Percentiles rank a stretch among this genome's conserved stretches.
Evolutionary conservation across 768 basidiomycete genomes (phyloP).

Genomic region (Rhodotorula taiwanensis): DNA sequence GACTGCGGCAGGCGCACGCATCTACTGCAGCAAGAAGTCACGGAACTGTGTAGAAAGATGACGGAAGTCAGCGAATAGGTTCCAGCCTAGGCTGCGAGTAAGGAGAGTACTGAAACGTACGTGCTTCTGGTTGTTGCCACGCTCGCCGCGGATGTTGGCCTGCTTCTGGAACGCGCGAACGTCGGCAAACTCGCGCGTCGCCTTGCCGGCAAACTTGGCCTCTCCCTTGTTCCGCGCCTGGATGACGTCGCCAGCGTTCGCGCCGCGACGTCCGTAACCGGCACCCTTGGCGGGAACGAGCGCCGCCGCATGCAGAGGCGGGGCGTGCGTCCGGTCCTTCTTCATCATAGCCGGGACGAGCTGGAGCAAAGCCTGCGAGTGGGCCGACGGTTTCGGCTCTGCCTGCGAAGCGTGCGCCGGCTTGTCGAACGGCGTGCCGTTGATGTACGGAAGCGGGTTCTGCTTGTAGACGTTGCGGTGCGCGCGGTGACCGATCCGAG

Average conservation of each 20-base stretch:
- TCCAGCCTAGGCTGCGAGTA: not conserved
- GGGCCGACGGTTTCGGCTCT: conserved; percentile 37
- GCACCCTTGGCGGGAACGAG: conserved; percentile 80
- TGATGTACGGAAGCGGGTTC: conserved; percentile 45
- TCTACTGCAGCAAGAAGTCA: conserved; percentile 33
- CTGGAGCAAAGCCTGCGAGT: conserved; percentile 43
- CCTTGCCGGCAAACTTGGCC: conserved; percentile 81
- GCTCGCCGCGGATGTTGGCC: conserved; percentile 72
- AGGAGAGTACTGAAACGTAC: conserved; percentile 44
- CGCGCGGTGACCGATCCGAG: conserved; percentile 82
- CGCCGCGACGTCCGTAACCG: conserved; percentile 57
- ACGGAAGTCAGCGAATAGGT: not conserved
- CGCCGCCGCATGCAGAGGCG: conserved; percentile 51
- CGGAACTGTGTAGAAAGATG: conserved; percentile 15
- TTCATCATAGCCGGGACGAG: conserved; percentile 30
- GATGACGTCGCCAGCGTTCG: conserved; percentile 70
- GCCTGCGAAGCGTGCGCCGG: conserved; percentile 41
- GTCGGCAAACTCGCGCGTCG: conserved; percentile 76
- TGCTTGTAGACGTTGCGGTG: conserved; percentile 82
- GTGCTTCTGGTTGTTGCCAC: conserved; percentile 81
- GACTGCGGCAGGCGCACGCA: too few relatives aligned
- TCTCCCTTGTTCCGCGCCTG: conserved; percentile 92
- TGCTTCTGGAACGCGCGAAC: conserved; percentile 70
- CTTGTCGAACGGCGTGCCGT: conserved; percentile 31
- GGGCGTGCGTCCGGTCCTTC: conserved; percentile 34